These are phyloP conservation scores for Periglandula ipomoeae DNA, from an alignment of 2,329 filamentous ascomycete species.

Conservation along the genomic window DNA sequence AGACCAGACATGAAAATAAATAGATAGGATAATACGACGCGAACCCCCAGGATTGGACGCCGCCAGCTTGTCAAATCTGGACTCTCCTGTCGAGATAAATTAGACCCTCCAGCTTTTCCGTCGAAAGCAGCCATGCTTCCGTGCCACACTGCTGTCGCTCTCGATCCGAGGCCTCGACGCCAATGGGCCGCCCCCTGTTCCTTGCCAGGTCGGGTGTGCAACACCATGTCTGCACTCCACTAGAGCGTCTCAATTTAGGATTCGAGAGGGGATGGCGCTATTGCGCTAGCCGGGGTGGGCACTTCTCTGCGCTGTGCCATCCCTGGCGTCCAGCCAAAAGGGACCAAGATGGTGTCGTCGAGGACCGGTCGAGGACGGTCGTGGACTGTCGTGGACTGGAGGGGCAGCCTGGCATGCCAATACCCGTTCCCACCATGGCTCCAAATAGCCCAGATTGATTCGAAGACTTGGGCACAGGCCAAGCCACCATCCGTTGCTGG, in stretches of 20 bases:
- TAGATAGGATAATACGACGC: no score
- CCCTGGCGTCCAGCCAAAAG: no score
- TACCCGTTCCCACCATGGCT: no score
- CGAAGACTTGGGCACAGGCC: not conserved
- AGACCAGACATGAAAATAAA: not conserved
- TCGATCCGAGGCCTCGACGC: not conserved
- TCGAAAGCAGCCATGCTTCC: not conserved
- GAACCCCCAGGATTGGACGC: not conserved
- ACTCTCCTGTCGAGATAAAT: no score
- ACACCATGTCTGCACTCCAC: conserved; percentile 1
- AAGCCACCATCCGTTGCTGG: not conserved
- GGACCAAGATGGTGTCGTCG: no score
- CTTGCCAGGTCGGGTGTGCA: not conserved
- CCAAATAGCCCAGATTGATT: no score
- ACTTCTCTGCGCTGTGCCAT: no score
- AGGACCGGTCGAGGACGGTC: not conserved
- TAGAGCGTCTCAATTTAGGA: conserved; percentile 1
- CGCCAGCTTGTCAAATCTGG: no score
- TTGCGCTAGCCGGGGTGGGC: not conserved
- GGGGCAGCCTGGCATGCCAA: no score
- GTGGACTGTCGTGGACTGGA: not conserved
- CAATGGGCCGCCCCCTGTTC: not conserved
- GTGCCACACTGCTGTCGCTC: not conserved
- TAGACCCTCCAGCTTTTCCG: no score
- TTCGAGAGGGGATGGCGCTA: not conserved